Evolutionary conservation across 352 stramenopile genomes (phyloP).

Genomic region (Thraustochytrium striatum): DNA sequence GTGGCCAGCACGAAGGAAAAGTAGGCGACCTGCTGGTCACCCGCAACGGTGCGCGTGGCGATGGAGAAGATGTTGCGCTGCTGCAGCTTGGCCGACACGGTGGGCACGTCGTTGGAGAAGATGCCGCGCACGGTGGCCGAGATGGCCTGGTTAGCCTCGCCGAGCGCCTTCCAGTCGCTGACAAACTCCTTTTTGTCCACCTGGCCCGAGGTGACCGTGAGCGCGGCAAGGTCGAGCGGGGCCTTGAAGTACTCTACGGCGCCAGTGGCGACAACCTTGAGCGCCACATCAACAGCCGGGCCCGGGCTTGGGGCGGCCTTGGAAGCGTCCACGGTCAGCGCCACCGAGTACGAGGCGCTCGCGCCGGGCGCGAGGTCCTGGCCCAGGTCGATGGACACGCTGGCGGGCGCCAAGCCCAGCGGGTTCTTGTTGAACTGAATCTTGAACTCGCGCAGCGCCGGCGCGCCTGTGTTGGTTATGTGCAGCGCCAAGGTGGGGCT

Average conservation of each 20-base stretch:
- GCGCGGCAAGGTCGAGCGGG: constrained; percentile 5
- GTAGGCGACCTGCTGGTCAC: constrained; percentile 20
- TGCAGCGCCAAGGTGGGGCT: constrained; percentile 1
- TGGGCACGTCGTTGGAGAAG: background rate
- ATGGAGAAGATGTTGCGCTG: constrained; percentile 37
- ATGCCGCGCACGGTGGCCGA: constrained; percentile 7
- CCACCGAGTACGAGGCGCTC: background rate
- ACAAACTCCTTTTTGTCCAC: constrained; percentile 25
- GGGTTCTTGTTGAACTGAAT: constrained; percentile 50
- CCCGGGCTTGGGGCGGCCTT: background rate
- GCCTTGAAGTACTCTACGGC: constrained; percentile 34
- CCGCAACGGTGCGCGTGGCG: background rate
- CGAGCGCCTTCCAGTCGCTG: constrained; percentile 24
- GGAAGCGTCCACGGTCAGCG: background rate
- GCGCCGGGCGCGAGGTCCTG: background rate
- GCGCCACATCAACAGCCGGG: constrained; percentile 28
- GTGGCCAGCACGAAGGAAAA: constrained; percentile 26
- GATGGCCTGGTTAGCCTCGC: constrained; percentile 21
- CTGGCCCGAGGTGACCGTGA: background rate
- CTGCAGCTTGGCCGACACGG: background rate
- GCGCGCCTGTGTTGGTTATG: constrained; percentile 26
- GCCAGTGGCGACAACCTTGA: constrained; percentile 19
- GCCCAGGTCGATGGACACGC: background rate
- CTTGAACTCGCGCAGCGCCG: constrained; percentile 12
- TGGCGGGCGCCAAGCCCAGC: constrained; percentile 24